Conservation (phyloP, 2,329 filamentous ascomycete species). For the Zymoseptoria crescenta region DNA sequence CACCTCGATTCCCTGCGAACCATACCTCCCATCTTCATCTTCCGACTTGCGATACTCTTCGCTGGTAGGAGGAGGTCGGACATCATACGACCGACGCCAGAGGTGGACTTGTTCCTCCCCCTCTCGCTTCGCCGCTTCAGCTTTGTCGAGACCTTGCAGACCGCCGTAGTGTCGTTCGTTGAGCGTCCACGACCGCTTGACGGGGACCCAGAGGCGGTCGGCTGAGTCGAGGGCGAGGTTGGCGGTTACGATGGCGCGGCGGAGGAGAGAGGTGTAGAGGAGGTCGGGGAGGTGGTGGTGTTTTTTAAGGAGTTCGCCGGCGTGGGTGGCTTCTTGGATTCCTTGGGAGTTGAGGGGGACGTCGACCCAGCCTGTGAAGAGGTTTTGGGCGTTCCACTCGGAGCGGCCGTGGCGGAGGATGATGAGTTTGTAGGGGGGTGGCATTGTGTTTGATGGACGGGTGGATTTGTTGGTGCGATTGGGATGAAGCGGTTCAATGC, state of each 20-base stretch:
- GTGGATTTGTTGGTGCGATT: background rate
- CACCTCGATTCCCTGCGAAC: conserved; percentile 1
- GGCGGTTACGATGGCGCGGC: conserved; percentile 7
- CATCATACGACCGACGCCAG: conserved; percentile 5
- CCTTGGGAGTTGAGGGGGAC: conserved; percentile 11
- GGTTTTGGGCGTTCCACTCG: conserved; percentile 12
- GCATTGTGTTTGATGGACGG: background rate
- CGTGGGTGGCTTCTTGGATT: conserved; percentile 7
- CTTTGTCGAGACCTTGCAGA: conserved; percentile 8
- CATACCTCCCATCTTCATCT: conserved; percentile 7
- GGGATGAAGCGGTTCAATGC: background rate
- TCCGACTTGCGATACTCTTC: conserved; percentile 7
- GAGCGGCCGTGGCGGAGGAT: conserved; percentile 13
- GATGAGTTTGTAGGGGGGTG: conserved; percentile 6
- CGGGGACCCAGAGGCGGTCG: conserved; percentile 7
- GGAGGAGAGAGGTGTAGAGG: conserved; percentile 9
- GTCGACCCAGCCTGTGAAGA: conserved; percentile 16
- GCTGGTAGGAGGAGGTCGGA: conserved; percentile 1
- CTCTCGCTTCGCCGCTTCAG: conserved; percentile 5
- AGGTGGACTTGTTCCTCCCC: conserved; percentile 9
- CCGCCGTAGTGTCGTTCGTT: conserved; percentile 11
- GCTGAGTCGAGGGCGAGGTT: conserved; percentile 6
- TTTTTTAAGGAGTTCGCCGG: conserved; percentile 7
- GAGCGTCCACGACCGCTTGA: conserved; percentile 4
- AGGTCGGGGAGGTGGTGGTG: conserved; percentile 8